Evolutionary conservation across 345 rosid genomes (phyloP), one percentile per base, ranked within the genome.

Genomic region (Salix suchowensis): DNA sequence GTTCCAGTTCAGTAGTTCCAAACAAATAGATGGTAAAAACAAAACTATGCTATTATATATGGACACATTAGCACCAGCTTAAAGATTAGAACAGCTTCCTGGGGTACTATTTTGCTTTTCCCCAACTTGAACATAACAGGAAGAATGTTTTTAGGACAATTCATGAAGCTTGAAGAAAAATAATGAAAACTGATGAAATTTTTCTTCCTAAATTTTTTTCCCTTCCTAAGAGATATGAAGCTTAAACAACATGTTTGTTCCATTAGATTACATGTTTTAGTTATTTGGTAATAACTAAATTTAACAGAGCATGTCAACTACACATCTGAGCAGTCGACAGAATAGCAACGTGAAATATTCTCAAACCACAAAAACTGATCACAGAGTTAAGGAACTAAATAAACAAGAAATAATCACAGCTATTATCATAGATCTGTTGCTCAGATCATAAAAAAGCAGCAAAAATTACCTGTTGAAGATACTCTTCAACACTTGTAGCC

Each of bases 401-500:
- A 66, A 14, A 15, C 42, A 66, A 16, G n/a, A 30, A 36, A 4
- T 2, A 34, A 9, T 28, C 6, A 6, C 28, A 16, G 65, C 4
- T 16, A 5, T 12, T 10, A 76, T 24, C 15, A 39, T 30, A 70
- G 5, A 67, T 18, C 62, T 58, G 26, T 58, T 58, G 64, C 28
- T 58, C 44, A 58, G 69, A 23, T 64, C 48, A 62, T 19, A 24
- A 42, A 24, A 26, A 36, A 69, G 82, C 55, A 79, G 60, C 1
- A 39, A 76, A 74, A 78, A 77, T 12, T 82, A 92, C 99, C 98
- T 96, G 99, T 70, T 94, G 99, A 85, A 93, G 81, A 82, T 94
- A 94, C 79, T 96, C 99, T 84, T 96, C 99, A 75, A 96, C 88
- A 60, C 93, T 94, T 0, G 95, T 91, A 1, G 98, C 98, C 84